Conservation (phyloP, 495 filamentous ascomycete genomes). For the Rostrohypoxylon terebratum region DNA sequence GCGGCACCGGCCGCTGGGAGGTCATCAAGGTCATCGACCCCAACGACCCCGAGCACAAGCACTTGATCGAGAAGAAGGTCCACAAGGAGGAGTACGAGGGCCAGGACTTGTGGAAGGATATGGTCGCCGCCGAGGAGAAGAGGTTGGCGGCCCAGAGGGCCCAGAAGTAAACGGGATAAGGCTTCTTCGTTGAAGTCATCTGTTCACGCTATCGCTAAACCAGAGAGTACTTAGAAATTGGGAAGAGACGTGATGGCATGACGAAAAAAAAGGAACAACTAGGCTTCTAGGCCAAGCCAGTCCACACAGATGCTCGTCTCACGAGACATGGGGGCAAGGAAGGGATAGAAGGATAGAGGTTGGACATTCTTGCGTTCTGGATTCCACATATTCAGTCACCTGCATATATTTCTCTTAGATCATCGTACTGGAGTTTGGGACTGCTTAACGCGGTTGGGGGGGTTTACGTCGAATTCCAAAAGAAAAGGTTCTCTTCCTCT, state of each 20-base stretch:
- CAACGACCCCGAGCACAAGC: conserved; percentile 76
- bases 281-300: background rate
- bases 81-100: conserved; percentile 79
- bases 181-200: background rate
- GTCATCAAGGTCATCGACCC: conserved; percentile 78
- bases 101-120: conserved; percentile 91
- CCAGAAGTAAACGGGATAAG: conserved; percentile 38
- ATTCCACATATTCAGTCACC: background rate
- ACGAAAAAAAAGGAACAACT: background rate
- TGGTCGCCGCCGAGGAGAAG: conserved; percentile 82
- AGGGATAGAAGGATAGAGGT: background rate
- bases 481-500: conserved; percentile 11
- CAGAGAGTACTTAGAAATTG: background rate
- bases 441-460: conserved; percentile 24
- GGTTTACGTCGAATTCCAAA: conserved; percentile 6
- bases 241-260: background rate
- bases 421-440: conserved; percentile 32
- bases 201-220: background rate
- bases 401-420: conserved; percentile 37
- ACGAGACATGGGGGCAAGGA: background rate
- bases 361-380: conserved; percentile 11
- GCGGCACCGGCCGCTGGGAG: conserved; percentile 80
- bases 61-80: conserved; percentile 76
- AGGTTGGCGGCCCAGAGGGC: conserved; percentile 69
- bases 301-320: background rate